Evolutionary conservation across 2,329 filamentous ascomycete species (phyloP), one percentile per base, ranked within the genome.

Genomic region (Metarhizium brunneum): DNA sequence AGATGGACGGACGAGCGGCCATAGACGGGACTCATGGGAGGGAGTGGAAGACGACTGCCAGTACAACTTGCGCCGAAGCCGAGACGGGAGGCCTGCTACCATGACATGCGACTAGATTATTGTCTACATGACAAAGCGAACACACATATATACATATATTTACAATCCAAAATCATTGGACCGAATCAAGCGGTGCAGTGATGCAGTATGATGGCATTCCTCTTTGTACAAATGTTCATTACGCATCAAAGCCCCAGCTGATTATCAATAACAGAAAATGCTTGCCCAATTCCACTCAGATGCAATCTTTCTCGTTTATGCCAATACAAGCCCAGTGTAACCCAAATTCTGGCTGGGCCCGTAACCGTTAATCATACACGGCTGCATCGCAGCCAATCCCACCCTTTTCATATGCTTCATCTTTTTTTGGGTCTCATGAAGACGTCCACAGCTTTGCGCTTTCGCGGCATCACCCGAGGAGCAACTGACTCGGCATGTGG

Each of bases 361-460:
- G 25, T 25, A 11, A 35, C 32, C 25, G 25, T 35, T 45, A 16
- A 20, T 48, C 18, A 48, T 48, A 29, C 20, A 48, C 16, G 30
- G 20, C 13, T n/a, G 20, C 7, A 30, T 6, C 45, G 45, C 45
- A 10, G 36, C 32, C 49, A 11, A 40, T 5, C 14, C 11, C 7
- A 7, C 6, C 32, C 53, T 45, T 45, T 16, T 48, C 16, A 14
- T 29, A 3, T 48, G 45, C 42, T 48, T 47, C 42, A 58, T 54
- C 62, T 63, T 63, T 73, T 79, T 65, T 76, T 77, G 6, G 70
- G 74, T 48, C 68, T 71, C 75, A 79, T 78, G 58, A 81, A 81
- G n/a, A 80, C 68, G 58, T 74, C 73, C 4, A 75, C 73, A 0
- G 68, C 64, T 61, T 77, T 77, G 54, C 76, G 71, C 61, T 79